Evolutionary conservation across 148 eudicot genomes (phyloP), one percentile per base, ranked within the genome.

Genomic region (Diospyros lotus): DNA sequence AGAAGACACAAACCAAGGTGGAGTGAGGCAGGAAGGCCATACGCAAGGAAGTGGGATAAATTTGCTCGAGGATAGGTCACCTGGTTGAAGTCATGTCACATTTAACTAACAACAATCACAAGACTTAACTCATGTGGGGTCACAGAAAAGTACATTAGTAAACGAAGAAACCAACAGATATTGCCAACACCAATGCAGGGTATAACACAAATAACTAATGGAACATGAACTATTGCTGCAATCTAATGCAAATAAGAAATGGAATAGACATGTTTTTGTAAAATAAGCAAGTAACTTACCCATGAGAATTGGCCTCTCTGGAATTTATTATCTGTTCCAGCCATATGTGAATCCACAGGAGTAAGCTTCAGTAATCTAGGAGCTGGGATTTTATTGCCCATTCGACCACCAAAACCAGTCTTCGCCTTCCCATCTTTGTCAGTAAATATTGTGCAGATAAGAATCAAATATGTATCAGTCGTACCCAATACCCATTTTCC

Each of bases 401-500:
- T 92, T 42, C 98, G 82, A 56, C 97, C 96, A 58, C 85, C 14
- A 67, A 95, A 95, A 4, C 96, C 98, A 0, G 97, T 95, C 81
- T 95, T 95, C 1, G 89, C 87, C 82, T 84, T 90, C 58, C 97
- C 98, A 84, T 95, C 97, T 81, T 90, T 95, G 77, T 95, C 97
- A 71, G 88, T 82, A 71, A 95, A 95, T 77, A 95, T 74, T 6
- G 98, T 95, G 78, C 98, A 95, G 64, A 95, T 92, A 4, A 95
- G 86, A 73, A 95, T 81, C 91, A 95, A 77, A 76, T 92, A 92
- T 1, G 90, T 87, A 67, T 92, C 94, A 1, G 98, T 92, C 0
- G 98, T 95, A 58, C 97, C 98, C 88, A 95, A 73, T 58, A 95
- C 83, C 98, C 98, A 95, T 75, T 92, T 95, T n/a, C 98, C 98